Percentiles rank a stretch among this genome's conserved stretches.
Conservation (phyloP, 2,329 filamentous ascomycete species). For the Calonectria honghensis region DNA sequence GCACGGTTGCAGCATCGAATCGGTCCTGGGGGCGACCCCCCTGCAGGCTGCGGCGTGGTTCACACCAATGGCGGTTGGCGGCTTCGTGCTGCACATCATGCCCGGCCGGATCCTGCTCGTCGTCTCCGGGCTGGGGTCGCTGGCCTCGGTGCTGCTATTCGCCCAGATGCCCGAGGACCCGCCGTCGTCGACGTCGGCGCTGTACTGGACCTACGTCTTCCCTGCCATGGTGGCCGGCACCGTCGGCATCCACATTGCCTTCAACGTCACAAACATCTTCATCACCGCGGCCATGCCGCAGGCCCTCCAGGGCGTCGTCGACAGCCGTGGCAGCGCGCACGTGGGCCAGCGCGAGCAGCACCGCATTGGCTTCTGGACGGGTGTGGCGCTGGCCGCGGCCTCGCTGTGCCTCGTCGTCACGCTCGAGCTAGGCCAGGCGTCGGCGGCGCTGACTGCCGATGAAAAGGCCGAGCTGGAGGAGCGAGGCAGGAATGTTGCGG, state of each 20-base stretch:
- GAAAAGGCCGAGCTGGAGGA: slow-evolving; percentile 65
- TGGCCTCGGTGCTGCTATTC: slow-evolving; percentile 77
- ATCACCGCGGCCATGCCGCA: slow-evolving; percentile 82
- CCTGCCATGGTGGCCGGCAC: slow-evolving; percentile 81
- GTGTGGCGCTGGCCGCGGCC: slow-evolving; percentile 72
- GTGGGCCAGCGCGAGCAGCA: slow-evolving; percentile 72
- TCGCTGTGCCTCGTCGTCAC: slow-evolving; percentile 74
- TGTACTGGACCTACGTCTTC: slow-evolving; percentile 84
- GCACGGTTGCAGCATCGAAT: slow-evolving; percentile 70
- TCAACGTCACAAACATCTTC: slow-evolving; percentile 86
- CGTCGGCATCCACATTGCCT: slow-evolving; percentile 83
- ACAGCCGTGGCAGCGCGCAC: slow-evolving; percentile 47
- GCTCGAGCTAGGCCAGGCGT: slow-evolving; percentile 72
- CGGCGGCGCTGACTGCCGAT: slow-evolving; percentile 74
- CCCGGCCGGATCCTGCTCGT: slow-evolving; percentile 78
- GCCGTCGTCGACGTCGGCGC: slow-evolving; percentile 51
- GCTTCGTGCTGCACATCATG: slow-evolving; percentile 79
- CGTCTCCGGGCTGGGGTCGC: slow-evolving; percentile 75
- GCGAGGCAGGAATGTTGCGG: neutral
- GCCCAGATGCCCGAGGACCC: slow-evolving; percentile 76
- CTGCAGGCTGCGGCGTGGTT: slow-evolving; percentile 82
- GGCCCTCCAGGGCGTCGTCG: slow-evolving; percentile 76
- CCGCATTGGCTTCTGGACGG: slow-evolving; percentile 80
- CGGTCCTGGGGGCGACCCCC: slow-evolving; percentile 74
- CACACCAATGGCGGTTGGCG: slow-evolving; percentile 79